A percentile compares a stretch with the other conserved stretches of the same genome.
These are phyloP conservation scores for Globisporangium iwayamae DNA, from an alignment of 352 stramenopile genomes.

Conservation along the genomic window DNA sequence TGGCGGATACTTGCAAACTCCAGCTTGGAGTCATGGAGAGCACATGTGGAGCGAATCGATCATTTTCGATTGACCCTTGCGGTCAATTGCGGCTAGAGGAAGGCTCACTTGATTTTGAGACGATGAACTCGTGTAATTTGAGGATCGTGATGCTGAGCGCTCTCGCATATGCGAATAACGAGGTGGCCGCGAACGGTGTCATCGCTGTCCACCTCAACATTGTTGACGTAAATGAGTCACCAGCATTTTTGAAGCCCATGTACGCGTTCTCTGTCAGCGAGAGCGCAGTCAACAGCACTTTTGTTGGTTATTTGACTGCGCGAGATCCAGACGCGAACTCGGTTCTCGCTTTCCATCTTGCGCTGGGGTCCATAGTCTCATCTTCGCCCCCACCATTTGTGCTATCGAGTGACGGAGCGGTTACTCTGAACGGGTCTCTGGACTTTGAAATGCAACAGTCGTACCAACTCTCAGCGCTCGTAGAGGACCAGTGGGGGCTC, in stretches of 20 bases:
- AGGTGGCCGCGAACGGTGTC: neutral
- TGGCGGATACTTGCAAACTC: constrained; percentile 2
- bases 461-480: constrained; percentile 19
- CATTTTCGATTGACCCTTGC: constrained; percentile 1
- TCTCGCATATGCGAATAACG: constrained; percentile 1
- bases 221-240: constrained; percentile 10
- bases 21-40: neutral
- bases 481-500: constrained; percentile 31
- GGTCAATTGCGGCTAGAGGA: constrained; percentile 1
- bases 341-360: constrained; percentile 1
- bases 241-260: constrained; percentile 1
- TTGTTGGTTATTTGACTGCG: constrained; percentile 6
- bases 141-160: constrained; percentile 7
- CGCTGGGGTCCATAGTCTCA: neutral
- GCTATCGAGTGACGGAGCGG: neutral
- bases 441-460: constrained; percentile 19
- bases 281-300: neutral
- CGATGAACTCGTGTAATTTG: neutral
- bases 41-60: neutral
- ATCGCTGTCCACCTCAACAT: neutral
- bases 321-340: constrained; percentile 5
- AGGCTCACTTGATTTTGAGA: constrained; percentile 7
- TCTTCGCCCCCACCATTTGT: neutral
- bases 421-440: constrained; percentile 2
- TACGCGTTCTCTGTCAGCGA: constrained; percentile 10